Evolutionary conservation across 192 early-diverging fungal species (phyloP), one percentile per base, ranked within the genome.

Genomic region (Chytriomyces confervae): DNA sequence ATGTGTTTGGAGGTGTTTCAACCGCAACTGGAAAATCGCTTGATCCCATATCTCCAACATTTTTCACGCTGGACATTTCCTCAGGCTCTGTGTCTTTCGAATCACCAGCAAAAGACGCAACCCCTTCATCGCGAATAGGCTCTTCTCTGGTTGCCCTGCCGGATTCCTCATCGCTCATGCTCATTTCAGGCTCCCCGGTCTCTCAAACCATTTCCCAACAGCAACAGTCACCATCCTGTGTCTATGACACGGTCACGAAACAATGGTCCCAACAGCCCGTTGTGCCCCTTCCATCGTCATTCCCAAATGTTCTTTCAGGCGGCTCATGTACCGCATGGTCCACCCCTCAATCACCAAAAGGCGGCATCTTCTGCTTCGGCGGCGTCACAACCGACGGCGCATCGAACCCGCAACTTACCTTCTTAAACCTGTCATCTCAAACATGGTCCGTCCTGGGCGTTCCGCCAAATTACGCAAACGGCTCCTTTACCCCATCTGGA

Each of bases 301-400:
- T 50, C 16, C 74, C 64, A 48, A 45, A 76, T 51, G 46, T 62
- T 10, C 45, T 50, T 16, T 50, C 64, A 29, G 74, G 74, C n/a
- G 74, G 63, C 16, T 76, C 74, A n/a, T 76, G 74, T 36, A 49
- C 62, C 6, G 7, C 62, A 7, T 76, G 74, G 74, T 66, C 62
- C 46, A 61, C 63, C 23, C 13, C 9, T 29, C 20, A 27, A 6
- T 43, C n/a, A 50, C 62, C 74, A 1, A 29, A 20, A 10, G 74
- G 74, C 16, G 74, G 74, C 20, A 57, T 76, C 10, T 76, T 76
- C 47, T 76, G 74, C 62, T 76, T 66, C 61, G 74, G 74, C 5
- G 74, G 74, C 36, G 62, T 27, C 72, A 20, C 29, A 29, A 20
- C 9, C 72, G 29, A 27, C 44, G 13, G 53, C 20, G 16, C 9